Conservation (phyloP, 768 basidiomycete species). For the Cystobasidium ongulense region DNA sequence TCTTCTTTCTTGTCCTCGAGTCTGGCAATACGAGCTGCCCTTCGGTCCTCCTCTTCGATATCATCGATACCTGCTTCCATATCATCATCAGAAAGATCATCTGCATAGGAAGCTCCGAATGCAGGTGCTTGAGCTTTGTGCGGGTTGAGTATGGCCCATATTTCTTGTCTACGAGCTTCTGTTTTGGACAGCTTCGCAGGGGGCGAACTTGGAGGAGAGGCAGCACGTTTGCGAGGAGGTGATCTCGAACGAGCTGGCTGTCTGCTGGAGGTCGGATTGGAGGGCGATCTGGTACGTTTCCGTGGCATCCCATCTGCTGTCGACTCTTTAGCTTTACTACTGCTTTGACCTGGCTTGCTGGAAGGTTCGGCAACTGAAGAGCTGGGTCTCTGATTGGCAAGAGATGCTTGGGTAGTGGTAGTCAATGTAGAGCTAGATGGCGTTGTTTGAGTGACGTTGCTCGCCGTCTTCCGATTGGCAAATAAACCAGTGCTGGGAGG, state of each 20-base stretch:
- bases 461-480: background rate
- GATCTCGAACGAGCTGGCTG: background rate
- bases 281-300: background rate
- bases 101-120: background rate
- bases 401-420: background rate
- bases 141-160: constrained; percentile 28
- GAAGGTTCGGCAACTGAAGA: background rate
- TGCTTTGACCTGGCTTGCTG: background rate
- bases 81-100: background rate
- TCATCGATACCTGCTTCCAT: constrained; percentile 26
- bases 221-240: background rate
- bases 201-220: background rate
- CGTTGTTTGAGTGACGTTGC: background rate
- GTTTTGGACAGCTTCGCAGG: background rate
- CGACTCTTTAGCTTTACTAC: background rate
- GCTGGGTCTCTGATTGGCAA: background rate
- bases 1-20: constrained; percentile 9
- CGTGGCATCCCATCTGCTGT: background rate
- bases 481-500: background rate
- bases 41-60: constrained; percentile 11
- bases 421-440: background rate
- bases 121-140: background rate
- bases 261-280: background rate
- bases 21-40: constrained; percentile 1
- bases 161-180: constrained; percentile 15